Evolutionary conservation across 768 basidiomycete genomes (phyloP).

Genomic region (Serendipita vermifera): DNA sequence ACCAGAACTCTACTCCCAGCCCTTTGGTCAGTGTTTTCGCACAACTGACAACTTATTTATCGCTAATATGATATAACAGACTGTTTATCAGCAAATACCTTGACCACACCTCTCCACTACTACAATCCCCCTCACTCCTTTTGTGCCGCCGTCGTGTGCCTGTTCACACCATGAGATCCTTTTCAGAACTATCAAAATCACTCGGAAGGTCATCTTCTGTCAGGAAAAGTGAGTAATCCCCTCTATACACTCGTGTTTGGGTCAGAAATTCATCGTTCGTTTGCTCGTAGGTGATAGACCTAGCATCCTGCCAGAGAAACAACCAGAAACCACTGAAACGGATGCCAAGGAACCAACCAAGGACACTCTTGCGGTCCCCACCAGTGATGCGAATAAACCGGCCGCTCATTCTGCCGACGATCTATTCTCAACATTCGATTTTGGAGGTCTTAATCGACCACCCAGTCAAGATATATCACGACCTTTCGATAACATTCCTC

Average conservation of each 20-base stretch:
- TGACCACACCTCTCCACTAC: neutral
- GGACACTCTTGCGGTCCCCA: neutral
- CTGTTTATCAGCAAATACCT: too few species aligned
- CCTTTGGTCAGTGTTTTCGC: neutral
- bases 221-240: neutral
- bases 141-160: neutral
- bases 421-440: neutral
- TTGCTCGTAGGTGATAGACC: neutral
- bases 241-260: neutral
- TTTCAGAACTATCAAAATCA: constrained; percentile 8
- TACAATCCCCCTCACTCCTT: neutral
- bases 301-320: neutral
- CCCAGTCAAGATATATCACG: constrained; percentile 7
- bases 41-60: neutral
- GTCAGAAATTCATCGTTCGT: neutral
- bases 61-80: neutral
- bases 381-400: neutral
- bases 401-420: constrained; percentile 1
- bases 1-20: neutral
- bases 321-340: neutral
- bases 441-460: neutral
- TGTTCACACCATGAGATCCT: neutral
- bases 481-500: neutral
- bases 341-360: neutral
- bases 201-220: neutral